Conservation (phyloP, 2,329 filamentous ascomycete species). For the Colletotrichum sp. region DNA sequence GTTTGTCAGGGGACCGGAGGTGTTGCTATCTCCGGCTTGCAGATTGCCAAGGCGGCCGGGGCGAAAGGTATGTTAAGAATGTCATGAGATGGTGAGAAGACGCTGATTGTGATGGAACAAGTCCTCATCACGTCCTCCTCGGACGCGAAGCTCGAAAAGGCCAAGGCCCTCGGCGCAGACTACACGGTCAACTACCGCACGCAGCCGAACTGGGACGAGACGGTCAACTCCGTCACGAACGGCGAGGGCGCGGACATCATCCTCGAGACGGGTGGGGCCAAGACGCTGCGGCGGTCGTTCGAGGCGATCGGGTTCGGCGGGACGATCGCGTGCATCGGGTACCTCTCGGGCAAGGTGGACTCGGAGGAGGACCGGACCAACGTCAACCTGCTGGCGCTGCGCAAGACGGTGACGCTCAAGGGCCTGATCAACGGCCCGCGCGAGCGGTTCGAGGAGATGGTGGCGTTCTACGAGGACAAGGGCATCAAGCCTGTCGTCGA, state of each 20-base stretch:
- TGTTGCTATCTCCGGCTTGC: conserved; percentile 55
- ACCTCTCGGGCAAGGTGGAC: conserved; percentile 59
- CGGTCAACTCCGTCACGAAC: conserved; percentile 49
- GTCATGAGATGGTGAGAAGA: conserved; percentile 39
- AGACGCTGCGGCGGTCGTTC: conserved; percentile 57
- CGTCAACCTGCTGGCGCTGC: conserved; percentile 61
- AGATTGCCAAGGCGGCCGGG: conserved; percentile 58
- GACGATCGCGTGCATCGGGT: conserved; percentile 56
- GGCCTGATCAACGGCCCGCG: conserved; percentile 67
- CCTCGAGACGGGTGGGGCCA: conserved; percentile 59
- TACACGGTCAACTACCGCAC: conserved; percentile 59
- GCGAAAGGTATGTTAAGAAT: conserved; percentile 42
- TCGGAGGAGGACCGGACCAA: conserved; percentile 58
- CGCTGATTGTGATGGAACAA: conserved; percentile 42
- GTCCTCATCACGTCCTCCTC: conserved; percentile 60
- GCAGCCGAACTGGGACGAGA: conserved; percentile 54
- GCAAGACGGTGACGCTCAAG: conserved; percentile 51
- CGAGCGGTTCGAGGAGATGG: conserved; percentile 59
- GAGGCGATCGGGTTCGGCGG: conserved; percentile 60
- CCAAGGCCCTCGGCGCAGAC: conserved; percentile 55
- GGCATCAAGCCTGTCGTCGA: conserved; percentile 53
- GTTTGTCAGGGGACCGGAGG: conserved; percentile 61
- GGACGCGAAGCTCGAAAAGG: conserved; percentile 53
- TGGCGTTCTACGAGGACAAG: conserved; percentile 47
- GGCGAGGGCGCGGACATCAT: conserved; percentile 57